Evolutionary conservation across 371 early-diverging fungal species (phyloP).

Genomic region (Mortierella sp.): DNA sequence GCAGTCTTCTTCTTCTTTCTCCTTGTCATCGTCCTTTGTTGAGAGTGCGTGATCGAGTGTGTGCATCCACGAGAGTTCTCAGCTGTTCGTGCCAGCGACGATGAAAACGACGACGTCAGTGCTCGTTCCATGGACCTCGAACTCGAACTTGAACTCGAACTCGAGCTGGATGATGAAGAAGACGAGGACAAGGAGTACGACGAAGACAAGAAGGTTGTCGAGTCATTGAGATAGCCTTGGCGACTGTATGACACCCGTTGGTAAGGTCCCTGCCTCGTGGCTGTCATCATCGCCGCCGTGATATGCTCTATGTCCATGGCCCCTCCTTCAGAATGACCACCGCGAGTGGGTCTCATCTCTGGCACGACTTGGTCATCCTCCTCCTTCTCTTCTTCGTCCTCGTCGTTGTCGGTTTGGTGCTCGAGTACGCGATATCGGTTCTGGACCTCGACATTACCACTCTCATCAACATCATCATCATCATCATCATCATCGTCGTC

Average conservation of each 20-base stretch:
- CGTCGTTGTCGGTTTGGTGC: background rate
- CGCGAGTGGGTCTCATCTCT: background rate
- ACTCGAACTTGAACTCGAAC: background rate
- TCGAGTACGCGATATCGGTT: background rate
- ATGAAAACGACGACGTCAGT: conserved; percentile 11
- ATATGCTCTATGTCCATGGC: conserved; percentile 28
- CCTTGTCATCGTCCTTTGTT: conserved; percentile 14
- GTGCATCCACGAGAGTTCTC: background rate
- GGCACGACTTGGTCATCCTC: conserved; percentile 3
- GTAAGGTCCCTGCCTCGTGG: conserved; percentile 25
- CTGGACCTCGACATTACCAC: background rate
- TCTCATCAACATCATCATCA: background rate
- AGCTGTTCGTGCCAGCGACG: conserved; percentile 18
- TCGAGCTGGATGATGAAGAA: background rate
- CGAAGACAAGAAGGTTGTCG: background rate
- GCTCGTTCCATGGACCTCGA: background rate
- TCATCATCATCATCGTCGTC: background rate
- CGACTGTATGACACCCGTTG: conserved; percentile 21
- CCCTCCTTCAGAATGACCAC: background rate
- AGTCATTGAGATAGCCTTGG: conserved; percentile 16
- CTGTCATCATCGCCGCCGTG: conserved; percentile 21
- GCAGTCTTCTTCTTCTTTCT: background rate
- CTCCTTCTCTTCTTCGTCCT: background rate
- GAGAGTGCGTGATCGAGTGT: background rate
- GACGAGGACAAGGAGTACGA: background rate